phyloP scores from a whole-genome alignment of 2,329 filamentous ascomycete species.

The Trichoderma harzianum region DNA sequence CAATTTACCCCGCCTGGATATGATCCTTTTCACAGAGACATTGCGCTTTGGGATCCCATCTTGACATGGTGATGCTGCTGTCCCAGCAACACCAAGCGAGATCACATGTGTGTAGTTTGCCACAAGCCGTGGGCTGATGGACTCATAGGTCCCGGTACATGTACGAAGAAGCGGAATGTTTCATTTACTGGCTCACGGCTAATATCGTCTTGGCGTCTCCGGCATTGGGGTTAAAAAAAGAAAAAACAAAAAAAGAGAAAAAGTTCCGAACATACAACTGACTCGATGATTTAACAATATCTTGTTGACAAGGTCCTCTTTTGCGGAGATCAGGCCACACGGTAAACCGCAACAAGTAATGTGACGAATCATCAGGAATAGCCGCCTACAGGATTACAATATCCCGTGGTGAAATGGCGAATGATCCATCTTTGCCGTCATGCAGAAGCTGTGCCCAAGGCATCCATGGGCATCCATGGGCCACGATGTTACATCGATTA shows the following conservation, averaged over 20 bases:
- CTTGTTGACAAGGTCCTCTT: background rate
- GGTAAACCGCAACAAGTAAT: background rate
- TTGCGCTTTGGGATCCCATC: background rate
- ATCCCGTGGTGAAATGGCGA: background rate
- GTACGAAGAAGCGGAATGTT: background rate
- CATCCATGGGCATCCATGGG: background rate
- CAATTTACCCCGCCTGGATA: background rate
- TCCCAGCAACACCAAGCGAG: background rate
- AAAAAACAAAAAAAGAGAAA: background rate
- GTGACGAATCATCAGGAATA: background rate
- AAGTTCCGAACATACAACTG: background rate
- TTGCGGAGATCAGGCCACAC: background rate
- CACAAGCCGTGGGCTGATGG: background rate
- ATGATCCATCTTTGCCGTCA: background rate
- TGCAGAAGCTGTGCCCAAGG: background rate
- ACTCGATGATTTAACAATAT: background rate
- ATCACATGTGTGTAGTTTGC: background rate
- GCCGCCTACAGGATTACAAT: background rate
- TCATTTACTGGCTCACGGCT: constrained; percentile 2
- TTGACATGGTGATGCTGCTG: background rate
- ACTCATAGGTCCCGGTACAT: background rate
- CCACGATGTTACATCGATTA: background rate
- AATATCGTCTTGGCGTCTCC: constrained; percentile 7
- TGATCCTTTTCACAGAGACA: background rate
- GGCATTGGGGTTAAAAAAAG: background rate